Conservation (phyloP, 2,329 filamentous ascomycete genomes). For the Colletotrichum costaricense region DNA sequence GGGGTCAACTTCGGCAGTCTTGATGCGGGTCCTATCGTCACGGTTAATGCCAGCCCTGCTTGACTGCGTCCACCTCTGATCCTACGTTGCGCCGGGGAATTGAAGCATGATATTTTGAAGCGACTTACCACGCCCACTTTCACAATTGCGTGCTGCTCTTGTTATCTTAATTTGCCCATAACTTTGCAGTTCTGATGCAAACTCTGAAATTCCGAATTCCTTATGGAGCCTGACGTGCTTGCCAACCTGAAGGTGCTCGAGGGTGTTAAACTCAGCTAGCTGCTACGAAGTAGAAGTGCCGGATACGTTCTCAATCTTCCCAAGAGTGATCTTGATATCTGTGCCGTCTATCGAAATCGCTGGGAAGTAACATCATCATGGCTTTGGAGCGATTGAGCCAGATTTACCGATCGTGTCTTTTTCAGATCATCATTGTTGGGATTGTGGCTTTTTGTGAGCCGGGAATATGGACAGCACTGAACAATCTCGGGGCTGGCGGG, state of each 20-base stretch:
- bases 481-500: conserved; percentile 39
- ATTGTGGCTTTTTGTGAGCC: conserved; percentile 38
- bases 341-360: neutral
- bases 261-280: neutral
- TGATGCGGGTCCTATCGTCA: neutral
- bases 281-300: neutral
- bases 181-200: neutral
- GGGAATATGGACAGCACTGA: conserved; percentile 39
- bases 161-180: neutral
- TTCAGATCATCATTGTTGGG: conserved; percentile 31
- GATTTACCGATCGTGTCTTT: conserved; percentile 21
- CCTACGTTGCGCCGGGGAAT: neutral
- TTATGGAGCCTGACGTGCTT: conserved; percentile 29
- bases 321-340: neutral
- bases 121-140: neutral
- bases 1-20: neutral
- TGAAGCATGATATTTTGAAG: neutral
- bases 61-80: conserved; percentile 15
- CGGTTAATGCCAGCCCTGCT: conserved; percentile 6
- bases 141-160: conserved; percentile 16
- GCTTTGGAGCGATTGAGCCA: neutral
- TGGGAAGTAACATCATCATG: neutral
- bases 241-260: neutral
- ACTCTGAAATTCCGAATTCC: conserved; percentile 16
- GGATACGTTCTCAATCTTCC: neutral